Evolutionary conservation across 2,329 filamentous ascomycete species (phyloP).

Genomic region (Botrytis sinoallii): DNA sequence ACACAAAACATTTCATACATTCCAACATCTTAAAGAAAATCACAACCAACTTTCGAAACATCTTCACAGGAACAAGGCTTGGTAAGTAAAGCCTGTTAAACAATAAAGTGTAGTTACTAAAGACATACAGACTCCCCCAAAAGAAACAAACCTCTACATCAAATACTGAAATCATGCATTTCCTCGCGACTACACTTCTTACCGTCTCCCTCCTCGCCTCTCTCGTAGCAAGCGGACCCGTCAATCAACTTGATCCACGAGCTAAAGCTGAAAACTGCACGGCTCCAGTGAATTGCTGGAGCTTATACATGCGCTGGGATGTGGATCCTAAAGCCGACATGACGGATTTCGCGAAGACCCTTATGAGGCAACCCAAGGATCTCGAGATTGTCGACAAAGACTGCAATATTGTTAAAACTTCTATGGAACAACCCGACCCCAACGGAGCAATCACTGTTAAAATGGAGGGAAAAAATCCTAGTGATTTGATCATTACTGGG

Average conservation of each 20-base stretch:
- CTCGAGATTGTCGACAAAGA: neutral
- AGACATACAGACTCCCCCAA: neutral
- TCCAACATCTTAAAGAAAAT: neutral
- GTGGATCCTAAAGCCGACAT: neutral
- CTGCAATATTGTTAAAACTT: neutral
- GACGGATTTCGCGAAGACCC: fast-evolving
- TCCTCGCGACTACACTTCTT: neutral
- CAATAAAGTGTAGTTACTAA: neutral
- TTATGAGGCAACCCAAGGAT: neutral
- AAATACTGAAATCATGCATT: neutral
- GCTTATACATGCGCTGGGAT: neutral
- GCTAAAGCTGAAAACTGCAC: neutral
- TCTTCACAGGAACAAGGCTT: neutral
- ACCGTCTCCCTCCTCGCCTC: too few relatives aligned
- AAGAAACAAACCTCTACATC: neutral
- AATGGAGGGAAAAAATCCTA: neutral
- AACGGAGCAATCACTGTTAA: neutral
- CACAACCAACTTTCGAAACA: neutral
- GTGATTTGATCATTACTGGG: neutral
- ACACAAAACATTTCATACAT: neutral
- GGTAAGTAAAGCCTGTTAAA: neutral
- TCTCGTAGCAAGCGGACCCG: neutral
- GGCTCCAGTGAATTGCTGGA: neutral
- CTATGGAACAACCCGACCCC: neutral
- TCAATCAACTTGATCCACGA: neutral